These are phyloP conservation scores for Arthrobotrys sphaeroides DNA, from an alignment of 2,329 filamentous ascomycete species.

Conservation along the genomic window DNA sequence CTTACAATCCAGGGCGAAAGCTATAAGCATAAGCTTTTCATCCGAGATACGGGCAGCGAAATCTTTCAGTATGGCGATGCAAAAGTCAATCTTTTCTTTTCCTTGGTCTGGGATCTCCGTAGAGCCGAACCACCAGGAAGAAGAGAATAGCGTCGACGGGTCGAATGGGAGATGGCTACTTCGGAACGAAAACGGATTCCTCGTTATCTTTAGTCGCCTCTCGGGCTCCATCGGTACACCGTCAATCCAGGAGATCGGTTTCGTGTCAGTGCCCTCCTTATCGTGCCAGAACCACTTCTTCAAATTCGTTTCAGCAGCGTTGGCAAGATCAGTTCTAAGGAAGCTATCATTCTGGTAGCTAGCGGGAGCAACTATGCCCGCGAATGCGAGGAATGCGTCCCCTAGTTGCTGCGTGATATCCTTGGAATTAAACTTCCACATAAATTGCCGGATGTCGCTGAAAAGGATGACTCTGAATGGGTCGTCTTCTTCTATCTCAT, in stretches of 20 bases:
- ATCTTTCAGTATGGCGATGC: conserved; percentile 33
- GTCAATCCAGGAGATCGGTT: conserved; percentile 53
- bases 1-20: conserved; percentile 58
- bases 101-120: conserved; percentile 59
- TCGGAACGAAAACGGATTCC: conserved; percentile 60
- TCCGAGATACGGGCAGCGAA: conserved; percentile 60
- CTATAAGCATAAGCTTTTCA: conserved; percentile 72
- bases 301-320: conserved; percentile 46
- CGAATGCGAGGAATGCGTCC: conserved; percentile 76
- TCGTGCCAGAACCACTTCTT: conserved; percentile 57
- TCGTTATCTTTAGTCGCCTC: conserved; percentile 43
- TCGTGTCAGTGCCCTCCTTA: conserved; percentile 14
- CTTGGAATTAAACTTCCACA: conserved; percentile 67
- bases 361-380: conserved; percentile 65
- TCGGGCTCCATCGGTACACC: conserved; percentile 57
- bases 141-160: conserved; percentile 68
- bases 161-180: conserved; percentile 62
- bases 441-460: conserved; percentile 74
- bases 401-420: conserved; percentile 42
- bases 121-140: conserved; percentile 65
- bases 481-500: conserved; percentile 80
- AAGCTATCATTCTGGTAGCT: conserved; percentile 66
- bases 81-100: conserved; percentile 16
- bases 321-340: conserved; percentile 61
- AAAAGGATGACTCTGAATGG: conserved; percentile 84